These are phyloP conservation scores for Beauveria rudraprayagi DNA, from an alignment of 2,329 filamentous ascomycete genomes.

Conservation along the genomic window DNA sequence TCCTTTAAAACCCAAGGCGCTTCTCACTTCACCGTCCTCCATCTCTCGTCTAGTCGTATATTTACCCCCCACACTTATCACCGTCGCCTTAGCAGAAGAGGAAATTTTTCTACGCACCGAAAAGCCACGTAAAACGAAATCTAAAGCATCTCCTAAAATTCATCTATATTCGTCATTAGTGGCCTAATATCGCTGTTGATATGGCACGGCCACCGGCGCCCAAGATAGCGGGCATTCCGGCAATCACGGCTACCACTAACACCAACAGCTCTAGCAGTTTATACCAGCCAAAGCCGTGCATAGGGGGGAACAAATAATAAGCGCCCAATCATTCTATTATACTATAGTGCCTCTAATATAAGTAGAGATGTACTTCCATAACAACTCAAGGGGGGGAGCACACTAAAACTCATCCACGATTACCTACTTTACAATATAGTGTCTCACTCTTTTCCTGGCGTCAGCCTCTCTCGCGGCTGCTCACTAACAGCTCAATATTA, in stretches of 20 bases:
- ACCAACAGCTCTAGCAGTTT: neutral
- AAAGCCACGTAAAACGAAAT: no score
- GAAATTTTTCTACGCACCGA: no score
- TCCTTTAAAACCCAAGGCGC: no score
- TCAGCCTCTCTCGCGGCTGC: neutral
- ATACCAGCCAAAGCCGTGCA: neutral
- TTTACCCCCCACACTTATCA: neutral
- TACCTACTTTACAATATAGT: neutral
- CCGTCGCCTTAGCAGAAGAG: no score
- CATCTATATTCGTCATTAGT: neutral
- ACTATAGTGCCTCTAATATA: neutral
- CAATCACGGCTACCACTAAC: neutral
- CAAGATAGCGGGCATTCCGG: neutral
- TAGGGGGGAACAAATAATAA: neutral
- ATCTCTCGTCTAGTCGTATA: no score
- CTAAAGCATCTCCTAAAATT: no score
- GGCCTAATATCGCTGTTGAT: neutral
- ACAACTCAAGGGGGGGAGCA: neutral
- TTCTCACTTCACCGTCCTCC: no score
- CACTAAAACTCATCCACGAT: neutral
- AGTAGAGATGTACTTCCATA: neutral
- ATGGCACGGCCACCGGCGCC: neutral
- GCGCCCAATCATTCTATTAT: neutral
- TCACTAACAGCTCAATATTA: neutral
- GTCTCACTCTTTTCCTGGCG: neutral